Percentiles rank a stretch among this genome's conserved stretches.
Evolutionary conservation across 257 asterid species (phyloP).

Genomic region (Agastache rugosa): DNA sequence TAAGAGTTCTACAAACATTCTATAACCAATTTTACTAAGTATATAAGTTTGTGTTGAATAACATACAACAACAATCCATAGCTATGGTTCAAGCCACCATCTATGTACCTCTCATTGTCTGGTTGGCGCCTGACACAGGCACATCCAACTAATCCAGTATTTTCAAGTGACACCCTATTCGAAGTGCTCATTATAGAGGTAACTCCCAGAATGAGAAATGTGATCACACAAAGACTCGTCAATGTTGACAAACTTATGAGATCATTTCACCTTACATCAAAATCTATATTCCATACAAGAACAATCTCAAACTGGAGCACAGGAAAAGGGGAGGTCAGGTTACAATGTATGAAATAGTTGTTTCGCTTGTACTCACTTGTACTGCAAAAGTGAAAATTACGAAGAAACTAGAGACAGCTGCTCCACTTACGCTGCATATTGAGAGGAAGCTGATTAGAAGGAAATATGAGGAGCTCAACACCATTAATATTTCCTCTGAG

Average conservation of each 20-base stretch:
- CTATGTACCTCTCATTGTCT: conserved; percentile 3
- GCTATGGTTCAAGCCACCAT: neutral
- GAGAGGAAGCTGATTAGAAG: conserved; percentile 87
- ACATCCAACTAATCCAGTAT: conserved; percentile 12
- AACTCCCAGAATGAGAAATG: conserved; percentile 25
- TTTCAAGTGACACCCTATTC: conserved; percentile 18
- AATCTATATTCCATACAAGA: neutral
- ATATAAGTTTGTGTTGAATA: conserved; percentile 15
- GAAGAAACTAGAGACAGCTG: conserved; percentile 44
- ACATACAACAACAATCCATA: conserved; percentile 8
- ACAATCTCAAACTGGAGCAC: conserved; percentile 21
- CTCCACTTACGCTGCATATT: conserved; percentile 74
- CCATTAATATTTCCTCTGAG: conserved; percentile 75
- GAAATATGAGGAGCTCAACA: conserved; percentile 84
- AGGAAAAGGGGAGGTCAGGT: conserved; percentile 12
- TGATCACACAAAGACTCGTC: neutral
- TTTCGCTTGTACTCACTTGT: conserved; percentile 62
- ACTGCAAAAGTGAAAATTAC: conserved; percentile 63
- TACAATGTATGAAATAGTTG: conserved; percentile 10
- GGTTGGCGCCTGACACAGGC: neutral
- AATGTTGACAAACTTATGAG: conserved; percentile 9
- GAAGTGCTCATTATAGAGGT: conserved; percentile 26
- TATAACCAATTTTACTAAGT: conserved; percentile 18
- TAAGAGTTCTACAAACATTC: conserved; percentile 24
- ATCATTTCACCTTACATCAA: conserved; percentile 27